Evolutionary conservation across 176 grass and related monocot genomes (phyloP).

Genomic region (Carex cristatella): DNA sequence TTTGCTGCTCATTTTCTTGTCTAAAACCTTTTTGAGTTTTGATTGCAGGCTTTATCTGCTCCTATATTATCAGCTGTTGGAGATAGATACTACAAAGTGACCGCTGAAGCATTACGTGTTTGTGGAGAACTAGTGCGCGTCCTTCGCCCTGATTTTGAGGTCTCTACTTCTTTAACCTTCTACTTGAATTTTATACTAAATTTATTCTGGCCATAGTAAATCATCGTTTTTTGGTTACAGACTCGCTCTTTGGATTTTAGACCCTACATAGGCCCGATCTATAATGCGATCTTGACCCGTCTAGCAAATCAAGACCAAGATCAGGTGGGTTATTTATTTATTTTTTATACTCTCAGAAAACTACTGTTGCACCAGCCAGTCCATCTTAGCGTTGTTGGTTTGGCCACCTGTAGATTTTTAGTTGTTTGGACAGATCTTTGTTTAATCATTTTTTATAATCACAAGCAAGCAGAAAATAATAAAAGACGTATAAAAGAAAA

Average conservation of each 20-base stretch:
- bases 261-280: constrained; percentile 68
- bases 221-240: constrained; percentile 35
- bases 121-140: constrained; percentile 90
- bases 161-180: constrained; percentile 26
- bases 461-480: background rate
- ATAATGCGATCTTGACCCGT: constrained; percentile 82
- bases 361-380: background rate
- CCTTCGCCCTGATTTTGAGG: constrained; percentile 82
- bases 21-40: background rate
- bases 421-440: background rate
- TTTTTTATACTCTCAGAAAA: background rate
- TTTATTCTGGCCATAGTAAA: background rate
- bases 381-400: background rate
- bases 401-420: background rate
- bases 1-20: background rate
- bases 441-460: background rate
- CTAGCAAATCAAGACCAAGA: constrained; percentile 99
- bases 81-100: constrained; percentile 99
- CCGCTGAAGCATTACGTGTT: constrained; percentile 93
- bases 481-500: background rate
- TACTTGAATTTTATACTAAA: constrained; percentile 12
- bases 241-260: constrained; percentile 52
- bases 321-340: constrained; percentile 49
- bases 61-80: constrained; percentile 91
- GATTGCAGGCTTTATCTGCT: constrained; percentile 68